Evolutionary conservation across 2,329 filamentous ascomycete genomes (phyloP).

Genomic region (Colletotrichum orchidophilum): DNA sequence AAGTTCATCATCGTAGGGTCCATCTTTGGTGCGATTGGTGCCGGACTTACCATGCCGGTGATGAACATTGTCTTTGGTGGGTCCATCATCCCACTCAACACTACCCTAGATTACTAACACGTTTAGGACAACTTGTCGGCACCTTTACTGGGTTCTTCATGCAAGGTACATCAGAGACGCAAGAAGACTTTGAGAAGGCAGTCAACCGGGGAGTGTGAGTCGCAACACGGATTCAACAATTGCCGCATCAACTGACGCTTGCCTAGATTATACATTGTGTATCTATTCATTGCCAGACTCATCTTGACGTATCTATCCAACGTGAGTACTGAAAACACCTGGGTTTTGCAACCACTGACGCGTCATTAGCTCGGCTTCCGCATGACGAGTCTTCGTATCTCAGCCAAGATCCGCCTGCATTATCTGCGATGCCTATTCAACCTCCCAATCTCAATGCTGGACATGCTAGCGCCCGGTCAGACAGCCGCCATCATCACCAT

Average conservation of each 20-base stretch:
- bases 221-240: not conserved
- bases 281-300: constrained; percentile 46
- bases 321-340: constrained; percentile 35
- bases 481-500: constrained; percentile 63
- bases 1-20: constrained; percentile 26
- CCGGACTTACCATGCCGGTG: constrained; percentile 41
- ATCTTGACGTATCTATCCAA: constrained; percentile 44
- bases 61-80: constrained; percentile 47
- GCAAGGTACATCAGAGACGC: constrained; percentile 28
- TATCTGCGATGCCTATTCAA: constrained; percentile 59
- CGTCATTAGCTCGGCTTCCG: constrained; percentile 53
- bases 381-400: constrained; percentile 59
- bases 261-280: constrained; percentile 46
- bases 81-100: not conserved
- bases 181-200: constrained; percentile 24
- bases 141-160: constrained; percentile 40
- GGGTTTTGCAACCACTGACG: not conserved
- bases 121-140: constrained; percentile 40
- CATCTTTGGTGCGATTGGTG: constrained; percentile 23
- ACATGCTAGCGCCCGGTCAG: constrained; percentile 58
- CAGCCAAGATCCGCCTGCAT: constrained; percentile 57
- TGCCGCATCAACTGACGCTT: not conserved
- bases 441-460: constrained; percentile 59
- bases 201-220: constrained; percentile 37
- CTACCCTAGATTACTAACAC: not conserved